These are phyloP conservation scores for Rachicladosporium sp. DNA, from an alignment of 2,329 filamentous ascomycete species.

Conservation along the genomic window DNA sequence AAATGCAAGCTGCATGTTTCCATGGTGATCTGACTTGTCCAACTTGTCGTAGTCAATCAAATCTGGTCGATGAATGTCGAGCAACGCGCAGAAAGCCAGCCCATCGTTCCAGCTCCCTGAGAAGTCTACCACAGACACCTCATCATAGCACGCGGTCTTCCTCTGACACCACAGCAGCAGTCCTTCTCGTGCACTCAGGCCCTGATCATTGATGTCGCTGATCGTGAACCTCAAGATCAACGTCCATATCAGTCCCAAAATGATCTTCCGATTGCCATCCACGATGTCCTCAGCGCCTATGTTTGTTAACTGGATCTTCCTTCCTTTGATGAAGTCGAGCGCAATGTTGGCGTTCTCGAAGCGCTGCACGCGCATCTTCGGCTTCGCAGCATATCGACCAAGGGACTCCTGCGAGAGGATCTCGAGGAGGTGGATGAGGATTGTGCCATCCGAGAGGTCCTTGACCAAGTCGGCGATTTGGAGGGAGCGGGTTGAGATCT, in stretches of 20 bases:
- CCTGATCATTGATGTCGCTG: slow-evolving; percentile 95
- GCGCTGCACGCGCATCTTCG: slow-evolving; percentile 87
- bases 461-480: slow-evolving; percentile 76
- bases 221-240: slow-evolving; percentile 97
- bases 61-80: slow-evolving; percentile 94
- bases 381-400: slow-evolving; percentile 90
- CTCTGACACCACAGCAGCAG: slow-evolving; percentile 92
- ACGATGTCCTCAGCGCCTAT: slow-evolving; percentile 98
- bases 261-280: slow-evolving; percentile 95
- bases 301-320: slow-evolving; percentile 93
- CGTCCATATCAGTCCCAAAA: slow-evolving; percentile 94
- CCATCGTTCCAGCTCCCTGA: slow-evolving; percentile 95
- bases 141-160: slow-evolving; percentile 97
- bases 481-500: slow-evolving; percentile 65
- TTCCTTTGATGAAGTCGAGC: slow-evolving; percentile 80
- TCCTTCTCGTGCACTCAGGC: slow-evolving; percentile 93
- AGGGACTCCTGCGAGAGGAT: slow-evolving; percentile 90
- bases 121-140: slow-evolving; percentile 91
- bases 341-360: slow-evolving; percentile 98
- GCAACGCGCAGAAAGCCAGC: slow-evolving; percentile 84
- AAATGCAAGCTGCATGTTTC: slow-evolving; percentile 97
- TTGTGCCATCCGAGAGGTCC: slow-evolving; percentile 87
- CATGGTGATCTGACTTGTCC: slow-evolving; percentile 85
- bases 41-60: slow-evolving; percentile 92
- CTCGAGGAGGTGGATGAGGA: slow-evolving; percentile 93